phyloP scores from a whole-genome alignment of 768 basidiomycete species.

The Hebeloma cylindrosporum region DNA sequence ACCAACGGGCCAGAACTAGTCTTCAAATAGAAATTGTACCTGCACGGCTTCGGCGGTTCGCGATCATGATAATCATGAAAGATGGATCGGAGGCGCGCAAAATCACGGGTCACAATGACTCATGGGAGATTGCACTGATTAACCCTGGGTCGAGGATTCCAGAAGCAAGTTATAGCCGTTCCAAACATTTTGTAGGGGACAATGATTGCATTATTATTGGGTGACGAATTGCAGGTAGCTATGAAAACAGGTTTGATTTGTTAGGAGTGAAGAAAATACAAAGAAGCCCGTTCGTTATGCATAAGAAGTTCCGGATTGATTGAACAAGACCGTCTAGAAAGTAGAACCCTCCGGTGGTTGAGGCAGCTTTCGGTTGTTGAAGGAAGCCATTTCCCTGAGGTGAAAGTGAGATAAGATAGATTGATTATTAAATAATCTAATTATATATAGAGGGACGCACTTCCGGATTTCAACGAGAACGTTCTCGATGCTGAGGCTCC shows the following conservation, averaged over 20 bases:
- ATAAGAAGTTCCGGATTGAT: neutral
- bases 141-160: neutral
- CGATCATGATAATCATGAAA: too few relatives aligned
- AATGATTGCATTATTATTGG: neutral
- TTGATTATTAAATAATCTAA: neutral
- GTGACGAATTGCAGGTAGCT: constrained; percentile 3
- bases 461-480: constrained; percentile 91
- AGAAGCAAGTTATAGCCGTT: neutral
- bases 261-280: constrained; percentile 1
- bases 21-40: too few relatives aligned
- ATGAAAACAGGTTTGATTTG: constrained; percentile 4
- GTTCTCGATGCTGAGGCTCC: constrained; percentile 79
- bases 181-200: neutral
- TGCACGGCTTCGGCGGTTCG: too few relatives aligned
- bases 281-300: neutral
- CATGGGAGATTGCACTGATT: neutral
- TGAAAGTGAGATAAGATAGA: neutral
- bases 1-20: too few relatives aligned
- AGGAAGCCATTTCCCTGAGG: constrained; percentile 89
- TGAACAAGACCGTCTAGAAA: constrained; percentile 40
- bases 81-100: too few relatives aligned
- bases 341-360: constrained; percentile 89
- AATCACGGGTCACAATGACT: too few relatives aligned
- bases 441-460: constrained; percentile 44
- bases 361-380: constrained; percentile 88